Conservation (phyloP, 106 monocot genomes). For the Hemerocallis citrina region DNA sequence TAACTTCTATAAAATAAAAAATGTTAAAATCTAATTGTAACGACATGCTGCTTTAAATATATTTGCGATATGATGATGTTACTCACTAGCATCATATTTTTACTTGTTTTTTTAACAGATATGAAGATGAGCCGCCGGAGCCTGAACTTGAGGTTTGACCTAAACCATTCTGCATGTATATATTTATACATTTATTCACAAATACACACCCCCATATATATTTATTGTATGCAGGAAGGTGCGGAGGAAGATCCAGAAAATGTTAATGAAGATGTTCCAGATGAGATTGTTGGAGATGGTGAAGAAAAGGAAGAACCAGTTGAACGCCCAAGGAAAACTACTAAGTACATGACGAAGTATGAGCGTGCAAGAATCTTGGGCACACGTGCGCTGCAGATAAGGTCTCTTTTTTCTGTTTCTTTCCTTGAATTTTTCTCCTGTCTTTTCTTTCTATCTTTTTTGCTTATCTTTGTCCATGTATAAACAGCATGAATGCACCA, state of each 20-base stretch:
- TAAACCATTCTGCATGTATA: background rate
- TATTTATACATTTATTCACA: background rate
- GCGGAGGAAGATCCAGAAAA: slow-evolving; percentile 64
- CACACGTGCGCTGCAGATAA: slow-evolving; percentile 74
- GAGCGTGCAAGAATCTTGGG: slow-evolving; percentile 76
- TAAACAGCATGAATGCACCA: slow-evolving; percentile 78
- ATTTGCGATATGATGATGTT: too few species aligned
- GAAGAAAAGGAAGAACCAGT: slow-evolving; percentile 49
- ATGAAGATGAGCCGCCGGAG: slow-evolving; percentile 93
- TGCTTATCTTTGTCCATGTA: background rate
- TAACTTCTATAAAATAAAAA: too few species aligned
- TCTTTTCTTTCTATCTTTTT: background rate
- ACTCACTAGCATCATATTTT: too few species aligned
- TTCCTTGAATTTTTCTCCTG: background rate
- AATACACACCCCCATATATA: background rate
- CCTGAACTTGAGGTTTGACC: slow-evolving; percentile 73
- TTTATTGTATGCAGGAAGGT: slow-evolving; percentile 56
- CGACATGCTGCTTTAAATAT: too few species aligned
- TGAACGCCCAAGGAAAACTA: slow-evolving; percentile 49
- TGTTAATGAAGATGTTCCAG: slow-evolving; percentile 70
- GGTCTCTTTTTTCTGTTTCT: slow-evolving; percentile 13
- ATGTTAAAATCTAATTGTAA: too few species aligned
- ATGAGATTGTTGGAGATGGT: slow-evolving; percentile 39
- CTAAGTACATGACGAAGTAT: slow-evolving; percentile 84
- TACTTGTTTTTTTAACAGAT: slow-evolving; percentile 32